phyloP scores from a whole-genome alignment of 306 rosid species.

The Cotoneaster glaucophyllus region DNA sequence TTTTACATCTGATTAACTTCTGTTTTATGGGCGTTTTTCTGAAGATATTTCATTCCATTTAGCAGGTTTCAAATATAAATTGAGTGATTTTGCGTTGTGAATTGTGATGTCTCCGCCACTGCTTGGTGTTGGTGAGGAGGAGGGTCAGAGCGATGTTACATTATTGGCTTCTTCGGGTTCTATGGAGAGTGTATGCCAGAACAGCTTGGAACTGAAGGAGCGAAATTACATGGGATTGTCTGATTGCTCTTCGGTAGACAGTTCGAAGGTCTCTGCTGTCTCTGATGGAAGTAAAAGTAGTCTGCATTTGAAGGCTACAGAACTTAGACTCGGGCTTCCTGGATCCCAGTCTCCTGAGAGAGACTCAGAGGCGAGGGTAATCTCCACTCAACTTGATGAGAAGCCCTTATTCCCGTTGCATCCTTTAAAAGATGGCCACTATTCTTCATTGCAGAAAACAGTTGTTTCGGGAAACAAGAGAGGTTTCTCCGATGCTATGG shows the following conservation, averaged over 20 bases:
- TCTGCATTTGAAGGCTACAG: slow-evolving; percentile 75
- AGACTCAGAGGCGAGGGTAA: slow-evolving; percentile 34
- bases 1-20: neutral
- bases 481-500: slow-evolving; percentile 79
- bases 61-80: slow-evolving; percentile 23
- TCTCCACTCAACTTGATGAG: slow-evolving; percentile 56
- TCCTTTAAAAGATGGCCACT: slow-evolving; percentile 44
- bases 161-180: slow-evolving; percentile 53
- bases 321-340: slow-evolving; percentile 80
- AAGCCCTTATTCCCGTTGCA: slow-evolving; percentile 55
- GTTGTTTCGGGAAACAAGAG: slow-evolving; percentile 68
- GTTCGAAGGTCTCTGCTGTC: slow-evolving; percentile 40
- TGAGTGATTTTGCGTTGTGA: slow-evolving; percentile 2
- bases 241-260: slow-evolving; percentile 63
- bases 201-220: slow-evolving; percentile 48
- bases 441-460: slow-evolving; percentile 38
- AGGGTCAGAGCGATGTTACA: slow-evolving; percentile 54
- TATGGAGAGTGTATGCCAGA: slow-evolving; percentile 35
- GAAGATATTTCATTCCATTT: neutral
- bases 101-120: slow-evolving; percentile 57
- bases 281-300: slow-evolving; percentile 40
- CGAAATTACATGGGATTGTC: slow-evolving; percentile 78
- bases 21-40: neutral
- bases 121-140: slow-evolving; percentile 55
- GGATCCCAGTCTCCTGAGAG: slow-evolving; percentile 78